Conservation (phyloP, 23 red algal species). For the Gracilaria vermiculophylla region DNA sequence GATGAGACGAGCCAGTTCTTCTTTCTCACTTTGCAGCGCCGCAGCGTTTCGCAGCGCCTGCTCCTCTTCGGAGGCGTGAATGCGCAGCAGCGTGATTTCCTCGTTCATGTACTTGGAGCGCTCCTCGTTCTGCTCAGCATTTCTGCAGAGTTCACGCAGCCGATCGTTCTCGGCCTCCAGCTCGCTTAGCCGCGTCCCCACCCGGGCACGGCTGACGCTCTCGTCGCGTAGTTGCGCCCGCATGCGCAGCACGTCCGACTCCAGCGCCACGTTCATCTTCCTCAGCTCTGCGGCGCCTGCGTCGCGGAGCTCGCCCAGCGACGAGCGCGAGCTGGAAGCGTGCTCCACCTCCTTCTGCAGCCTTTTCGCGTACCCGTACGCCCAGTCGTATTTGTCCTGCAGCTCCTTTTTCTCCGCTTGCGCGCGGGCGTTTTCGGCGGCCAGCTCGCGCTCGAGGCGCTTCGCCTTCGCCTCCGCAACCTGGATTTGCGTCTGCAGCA, state of each 20-base stretch:
- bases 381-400: background rate
- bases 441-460: background rate
- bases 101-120: background rate
- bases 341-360: conserved; percentile 10
- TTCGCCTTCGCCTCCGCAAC: background rate
- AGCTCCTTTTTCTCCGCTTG: background rate
- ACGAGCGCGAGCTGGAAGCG: background rate
- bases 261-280: background rate
- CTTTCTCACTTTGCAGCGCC: conserved; percentile 26
- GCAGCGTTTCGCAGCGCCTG: background rate
- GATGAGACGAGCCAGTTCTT: conserved; percentile 37
- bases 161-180: background rate
- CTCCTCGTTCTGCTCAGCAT: background rate
- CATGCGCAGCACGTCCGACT: background rate
- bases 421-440: background rate
- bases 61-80: background rate
- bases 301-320: background rate
- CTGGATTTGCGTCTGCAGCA: background rate
- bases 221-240: background rate
- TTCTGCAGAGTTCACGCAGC: background rate
- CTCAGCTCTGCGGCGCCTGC: background rate
- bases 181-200: background rate
- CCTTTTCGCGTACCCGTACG: background rate
- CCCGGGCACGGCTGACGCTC: background rate
- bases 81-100: conserved; percentile 14